A percentile compares a stretch with the other conserved stretches of the same genome.
Conservation (phyloP, 352 stramenopile species). For the Vaucheria bursata region DNA sequence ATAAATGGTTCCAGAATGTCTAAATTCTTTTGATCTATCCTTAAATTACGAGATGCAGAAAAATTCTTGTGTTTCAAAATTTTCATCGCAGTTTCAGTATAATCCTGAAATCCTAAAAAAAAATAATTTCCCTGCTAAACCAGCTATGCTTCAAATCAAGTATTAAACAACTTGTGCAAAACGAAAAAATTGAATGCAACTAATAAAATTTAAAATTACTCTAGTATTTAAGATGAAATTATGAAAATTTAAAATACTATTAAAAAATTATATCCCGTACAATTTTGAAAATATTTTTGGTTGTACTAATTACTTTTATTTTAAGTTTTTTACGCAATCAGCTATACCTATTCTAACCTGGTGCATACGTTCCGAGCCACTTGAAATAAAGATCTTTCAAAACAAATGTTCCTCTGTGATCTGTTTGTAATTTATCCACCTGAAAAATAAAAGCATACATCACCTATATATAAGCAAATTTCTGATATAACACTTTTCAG, state of each 20-base stretch:
- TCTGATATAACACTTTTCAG: no score
- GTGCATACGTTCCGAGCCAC: slow-evolving; percentile 70
- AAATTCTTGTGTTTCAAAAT: no score
- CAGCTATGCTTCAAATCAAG: no score
- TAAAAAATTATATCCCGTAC: not conserved
- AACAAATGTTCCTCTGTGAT: slow-evolving; percentile 73
- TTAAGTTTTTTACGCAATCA: not conserved
- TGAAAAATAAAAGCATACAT: slow-evolving; percentile 51
- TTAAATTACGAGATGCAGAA: no score
- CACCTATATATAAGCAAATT: no score
- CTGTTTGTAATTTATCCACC: slow-evolving; percentile 87
- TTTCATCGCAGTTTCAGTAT: no score
- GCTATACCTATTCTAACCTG: slow-evolving; percentile 42
- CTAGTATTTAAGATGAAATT: not conserved
- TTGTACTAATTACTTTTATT: slow-evolving; percentile 4
- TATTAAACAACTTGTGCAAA: no score
- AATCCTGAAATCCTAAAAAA: no score
- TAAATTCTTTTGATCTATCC: no score
- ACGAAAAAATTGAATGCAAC: no score
- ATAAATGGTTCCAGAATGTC: not conserved
- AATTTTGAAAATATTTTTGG: not conserved
- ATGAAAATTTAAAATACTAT: not conserved
- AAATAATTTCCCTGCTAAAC: no score
- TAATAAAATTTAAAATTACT: not conserved
- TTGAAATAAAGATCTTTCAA: slow-evolving; percentile 79